phyloP scores from a whole-genome alignment of 139 green algal genomes.

The Chlorella sp. region DNA sequence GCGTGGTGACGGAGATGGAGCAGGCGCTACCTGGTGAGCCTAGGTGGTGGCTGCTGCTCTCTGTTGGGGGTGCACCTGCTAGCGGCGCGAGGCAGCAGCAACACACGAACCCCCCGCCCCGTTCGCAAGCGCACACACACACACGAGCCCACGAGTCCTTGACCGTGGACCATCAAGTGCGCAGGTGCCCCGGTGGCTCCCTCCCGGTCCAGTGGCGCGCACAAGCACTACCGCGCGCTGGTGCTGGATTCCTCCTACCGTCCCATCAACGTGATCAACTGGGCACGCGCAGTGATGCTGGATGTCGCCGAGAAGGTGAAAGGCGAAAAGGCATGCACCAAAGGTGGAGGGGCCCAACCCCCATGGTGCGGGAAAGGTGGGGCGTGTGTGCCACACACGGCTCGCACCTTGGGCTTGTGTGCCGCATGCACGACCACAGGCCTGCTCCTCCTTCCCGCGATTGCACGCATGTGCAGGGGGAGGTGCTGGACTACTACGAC shows the following conservation, averaged over 20 bases:
- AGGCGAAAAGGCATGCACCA: no score
- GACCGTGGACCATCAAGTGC: no score
- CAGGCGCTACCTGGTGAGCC: neutral
- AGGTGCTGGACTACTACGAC: slow-evolving; percentile 1
- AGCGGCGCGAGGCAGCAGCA: neutral
- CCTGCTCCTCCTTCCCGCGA: neutral
- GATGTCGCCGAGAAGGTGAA: neutral
- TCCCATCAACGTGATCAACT: slow-evolving; percentile 31
- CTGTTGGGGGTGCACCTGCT: neutral
- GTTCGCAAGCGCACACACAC: no score
- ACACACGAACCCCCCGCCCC: no score
- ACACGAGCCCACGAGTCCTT: no score
- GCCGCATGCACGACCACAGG: no score
- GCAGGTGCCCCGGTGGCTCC: no score
- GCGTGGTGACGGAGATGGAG: neutral
- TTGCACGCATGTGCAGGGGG: slow-evolving; percentile 6
- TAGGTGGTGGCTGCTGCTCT: neutral
- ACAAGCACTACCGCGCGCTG: slow-evolving; percentile 8
- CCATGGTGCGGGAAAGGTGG: no score
- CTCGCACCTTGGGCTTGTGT: no score
- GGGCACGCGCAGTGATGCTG: slow-evolving; percentile 32
- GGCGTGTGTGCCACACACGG: no score
- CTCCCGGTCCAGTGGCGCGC: no score
- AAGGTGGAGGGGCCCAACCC: no score
- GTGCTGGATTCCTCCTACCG: slow-evolving; percentile 30